These are phyloP conservation scores for Spathaspora boniae DNA, from an alignment of 805 yeast genomes.

Conservation along the genomic window DNA sequence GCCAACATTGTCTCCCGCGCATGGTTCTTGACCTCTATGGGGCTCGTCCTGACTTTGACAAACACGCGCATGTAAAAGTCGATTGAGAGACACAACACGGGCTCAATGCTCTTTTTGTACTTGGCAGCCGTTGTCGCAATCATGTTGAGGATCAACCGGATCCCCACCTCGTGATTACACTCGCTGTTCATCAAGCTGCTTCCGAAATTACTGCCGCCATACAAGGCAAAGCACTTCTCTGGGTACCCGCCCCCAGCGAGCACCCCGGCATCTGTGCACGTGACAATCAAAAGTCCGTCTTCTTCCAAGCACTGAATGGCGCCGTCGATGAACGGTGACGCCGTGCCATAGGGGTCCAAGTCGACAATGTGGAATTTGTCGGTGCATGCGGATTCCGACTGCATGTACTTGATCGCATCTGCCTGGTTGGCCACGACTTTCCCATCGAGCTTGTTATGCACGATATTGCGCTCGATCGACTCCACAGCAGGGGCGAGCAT, in stretches of 20 bases:
- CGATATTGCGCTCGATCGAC: slow-evolving; percentile 69
- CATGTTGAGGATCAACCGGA: slow-evolving; percentile 75
- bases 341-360: slow-evolving; percentile 97
- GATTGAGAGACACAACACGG: slow-evolving; percentile 78
- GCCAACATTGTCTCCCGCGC: slow-evolving; percentile 74
- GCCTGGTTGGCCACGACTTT: slow-evolving; percentile 70
- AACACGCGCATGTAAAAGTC: slow-evolving; percentile 91
- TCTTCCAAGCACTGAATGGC: slow-evolving; percentile 83
- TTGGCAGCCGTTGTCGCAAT: slow-evolving; percentile 84
- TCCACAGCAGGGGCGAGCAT: slow-evolving; percentile 80
- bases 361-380: slow-evolving; percentile 79
- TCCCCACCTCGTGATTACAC: slow-evolving; percentile 89
- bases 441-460: slow-evolving; percentile 55
- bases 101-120: slow-evolving; percentile 83
- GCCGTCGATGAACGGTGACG: slow-evolving; percentile 90
- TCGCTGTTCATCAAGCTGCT: slow-evolving; percentile 50
- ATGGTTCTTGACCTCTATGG: slow-evolving; percentile 75
- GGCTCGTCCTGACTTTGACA: slow-evolving; percentile 72
- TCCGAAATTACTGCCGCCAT: slow-evolving; percentile 89
- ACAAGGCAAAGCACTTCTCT: slow-evolving; percentile 90
- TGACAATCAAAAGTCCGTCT: slow-evolving; percentile 81
- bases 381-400: slow-evolving; percentile 37
- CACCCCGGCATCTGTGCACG: slow-evolving; percentile 96
- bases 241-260: slow-evolving; percentile 96
- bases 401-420: slow-evolving; percentile 88